These are phyloP conservation scores for Ophiocordyceps camponoti-leonardi DNA, from an alignment of 2,329 filamentous ascomycete species.

Conservation along the genomic window DNA sequence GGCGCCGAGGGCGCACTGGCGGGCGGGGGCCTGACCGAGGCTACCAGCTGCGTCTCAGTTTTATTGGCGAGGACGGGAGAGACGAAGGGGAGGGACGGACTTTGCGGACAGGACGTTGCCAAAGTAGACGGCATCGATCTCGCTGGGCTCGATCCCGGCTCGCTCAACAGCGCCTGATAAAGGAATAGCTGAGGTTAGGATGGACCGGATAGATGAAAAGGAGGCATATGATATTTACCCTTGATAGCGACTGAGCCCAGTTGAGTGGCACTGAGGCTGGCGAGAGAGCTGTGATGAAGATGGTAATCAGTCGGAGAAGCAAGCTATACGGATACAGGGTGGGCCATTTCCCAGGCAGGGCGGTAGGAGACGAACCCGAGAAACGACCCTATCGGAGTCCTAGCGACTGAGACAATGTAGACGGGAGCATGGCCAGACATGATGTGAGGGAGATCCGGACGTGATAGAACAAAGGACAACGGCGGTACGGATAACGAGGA, in stretches of 20 bases:
- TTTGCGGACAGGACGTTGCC: conserved; percentile 96
- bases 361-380: conserved; percentile 47
- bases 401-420: conserved; percentile 84
- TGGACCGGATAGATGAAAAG: neutral
- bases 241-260: conserved; percentile 88
- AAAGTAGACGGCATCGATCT: conserved; percentile 94
- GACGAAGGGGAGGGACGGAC: conserved; percentile 29
- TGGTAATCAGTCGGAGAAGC: too few relatives aligned
- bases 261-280: conserved; percentile 70
- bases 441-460: too few relatives aligned
- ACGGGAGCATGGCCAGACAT: conserved; percentile 76
- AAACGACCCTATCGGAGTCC: conserved; percentile 89
- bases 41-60: conserved; percentile 32
- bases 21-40: conserved; percentile 87
- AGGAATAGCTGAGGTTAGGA: neutral
- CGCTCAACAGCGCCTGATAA: conserved; percentile 58
- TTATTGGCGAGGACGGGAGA: neutral
- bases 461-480: too few relatives aligned
- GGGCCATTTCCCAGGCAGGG: too few relatives aligned
- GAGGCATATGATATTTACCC: conserved; percentile 31
- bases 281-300: conserved; percentile 87
- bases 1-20: conserved; percentile 81
- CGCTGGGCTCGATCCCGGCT: conserved; percentile 70
- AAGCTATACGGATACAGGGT: too few relatives aligned
- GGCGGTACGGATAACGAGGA: too few relatives aligned